Conservation (phyloP, 108 stramenopile species). For the Nitzschia inconspicua region DNA sequence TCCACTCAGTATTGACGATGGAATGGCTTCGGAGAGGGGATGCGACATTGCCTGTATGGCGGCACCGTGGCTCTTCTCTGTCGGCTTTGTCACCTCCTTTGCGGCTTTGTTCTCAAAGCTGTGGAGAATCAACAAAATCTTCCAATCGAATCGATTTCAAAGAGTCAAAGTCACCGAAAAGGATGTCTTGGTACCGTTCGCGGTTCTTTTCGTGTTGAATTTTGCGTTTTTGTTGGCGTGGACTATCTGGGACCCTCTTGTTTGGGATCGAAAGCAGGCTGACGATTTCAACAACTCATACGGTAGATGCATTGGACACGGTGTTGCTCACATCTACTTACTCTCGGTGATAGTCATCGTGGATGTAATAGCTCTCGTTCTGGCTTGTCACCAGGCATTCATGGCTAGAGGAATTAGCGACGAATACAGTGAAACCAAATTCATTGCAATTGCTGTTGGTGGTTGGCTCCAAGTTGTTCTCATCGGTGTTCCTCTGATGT, state of each 20-base stretch:
- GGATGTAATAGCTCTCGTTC: constrained; percentile 18
- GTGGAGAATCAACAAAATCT: constrained; percentile 45
- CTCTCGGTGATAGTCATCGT: neutral
- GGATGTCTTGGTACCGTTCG: constrained; percentile 35
- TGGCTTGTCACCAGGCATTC: constrained; percentile 27
- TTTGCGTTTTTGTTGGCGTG: constrained; percentile 15
- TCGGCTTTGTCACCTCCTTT: constrained; percentile 48
- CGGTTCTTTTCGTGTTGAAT: constrained; percentile 23
- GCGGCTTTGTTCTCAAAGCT: constrained; percentile 52
- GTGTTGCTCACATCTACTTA: neutral
- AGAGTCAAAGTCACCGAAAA: constrained; percentile 1
- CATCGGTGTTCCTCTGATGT: constrained; percentile 35
- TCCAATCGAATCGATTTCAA: constrained; percentile 6
- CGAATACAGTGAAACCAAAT: constrained; percentile 38
- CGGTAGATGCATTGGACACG: neutral
- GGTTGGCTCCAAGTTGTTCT: constrained; percentile 40
- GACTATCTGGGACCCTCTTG: constrained; percentile 22
- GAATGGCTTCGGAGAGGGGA: constrained; percentile 1
- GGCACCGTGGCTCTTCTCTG: constrained; percentile 28
- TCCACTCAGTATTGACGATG: constrained; percentile 39
- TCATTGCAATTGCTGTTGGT: constrained; percentile 30
- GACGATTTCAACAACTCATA: neutral
- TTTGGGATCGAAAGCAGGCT: constrained; percentile 4
- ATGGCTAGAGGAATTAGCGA: constrained; percentile 23
- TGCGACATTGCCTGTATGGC: constrained; percentile 22